These are phyloP conservation scores for Vanderwaltozyma verrucispora DNA, from an alignment of 805 yeast genomes.

Conservation along the genomic window DNA sequence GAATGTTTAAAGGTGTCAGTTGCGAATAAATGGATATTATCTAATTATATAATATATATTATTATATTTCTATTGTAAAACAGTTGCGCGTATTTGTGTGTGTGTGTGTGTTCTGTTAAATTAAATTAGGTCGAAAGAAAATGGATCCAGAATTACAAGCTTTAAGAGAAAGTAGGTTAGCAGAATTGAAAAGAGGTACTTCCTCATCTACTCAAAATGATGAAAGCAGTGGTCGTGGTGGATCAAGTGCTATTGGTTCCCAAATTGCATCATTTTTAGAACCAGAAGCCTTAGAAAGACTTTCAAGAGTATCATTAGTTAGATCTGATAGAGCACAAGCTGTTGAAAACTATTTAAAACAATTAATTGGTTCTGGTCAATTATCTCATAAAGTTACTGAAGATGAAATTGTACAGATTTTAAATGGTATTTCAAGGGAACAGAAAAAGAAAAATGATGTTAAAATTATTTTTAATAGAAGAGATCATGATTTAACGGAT, in stretches of 20 bases:
- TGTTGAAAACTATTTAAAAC: conserved; percentile 70
- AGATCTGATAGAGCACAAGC: conserved; percentile 85
- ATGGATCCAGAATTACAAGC: conserved; percentile 93
- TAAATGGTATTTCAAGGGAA: conserved; percentile 74
- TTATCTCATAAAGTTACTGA: conserved; percentile 62
- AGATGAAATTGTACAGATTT: conserved; percentile 67
- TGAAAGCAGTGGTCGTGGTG: conserved; percentile 18
- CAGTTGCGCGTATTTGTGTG: too few species aligned
- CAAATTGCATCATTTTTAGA: conserved; percentile 61
- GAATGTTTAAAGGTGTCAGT: too few species aligned
- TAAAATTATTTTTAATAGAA: conserved; percentile 54
- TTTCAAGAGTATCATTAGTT: conserved; percentile 78
- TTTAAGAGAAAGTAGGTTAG: conserved; percentile 83
- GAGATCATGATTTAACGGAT: conserved; percentile 31
- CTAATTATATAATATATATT: too few species aligned
- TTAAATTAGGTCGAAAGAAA: too few species aligned
- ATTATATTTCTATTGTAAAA: too few species aligned
- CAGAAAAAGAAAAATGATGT: conserved; percentile 52
- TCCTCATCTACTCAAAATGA: conserved; percentile 19
- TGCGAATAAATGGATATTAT: too few species aligned
- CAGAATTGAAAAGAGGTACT: conserved; percentile 57
- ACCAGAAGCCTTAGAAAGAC: conserved; percentile 77
- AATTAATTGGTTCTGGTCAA: conserved; percentile 68
- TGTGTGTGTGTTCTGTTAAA: too few species aligned
- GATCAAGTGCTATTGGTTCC: conserved; percentile 10